These are phyloP conservation scores for Sanchytrium tribonematis DNA, from an alignment of 371 early-diverging fungal genomes.

Conservation along the genomic window DNA sequence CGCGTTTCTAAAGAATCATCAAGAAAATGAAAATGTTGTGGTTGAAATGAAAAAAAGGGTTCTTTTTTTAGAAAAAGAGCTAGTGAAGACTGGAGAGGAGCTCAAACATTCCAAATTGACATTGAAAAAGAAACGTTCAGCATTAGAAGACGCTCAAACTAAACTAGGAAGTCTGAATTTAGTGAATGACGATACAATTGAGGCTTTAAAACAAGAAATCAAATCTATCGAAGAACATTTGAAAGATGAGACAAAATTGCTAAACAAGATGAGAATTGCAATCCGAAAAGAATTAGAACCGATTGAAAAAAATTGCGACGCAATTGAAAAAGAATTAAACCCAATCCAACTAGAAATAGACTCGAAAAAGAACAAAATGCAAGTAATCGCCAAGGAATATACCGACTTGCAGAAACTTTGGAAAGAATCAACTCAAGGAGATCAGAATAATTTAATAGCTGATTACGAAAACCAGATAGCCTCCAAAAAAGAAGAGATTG, in stretches of 20 bases:
- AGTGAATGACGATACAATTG: neutral
- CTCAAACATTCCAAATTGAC: slow-evolving; percentile 5
- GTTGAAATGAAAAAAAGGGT: slow-evolving; percentile 26
- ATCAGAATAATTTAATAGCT: slow-evolving; percentile 1
- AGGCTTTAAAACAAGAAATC: neutral
- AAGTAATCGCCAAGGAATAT: neutral
- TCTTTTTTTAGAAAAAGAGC: slow-evolving; percentile 10
- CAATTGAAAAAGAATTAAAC: neutral
- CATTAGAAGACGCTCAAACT: no score
- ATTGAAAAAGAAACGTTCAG: neutral
- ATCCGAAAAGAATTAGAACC: neutral
- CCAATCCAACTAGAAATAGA: neutral
- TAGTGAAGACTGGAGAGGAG: slow-evolving; percentile 11
- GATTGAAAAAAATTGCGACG: neutral
- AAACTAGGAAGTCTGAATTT: neutral
- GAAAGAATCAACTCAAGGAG: neutral
- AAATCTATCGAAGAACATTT: neutral
- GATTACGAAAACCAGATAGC: slow-evolving; percentile 3
- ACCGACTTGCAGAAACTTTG: neutral
- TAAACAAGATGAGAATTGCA: neutral
- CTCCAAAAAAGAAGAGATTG: slow-evolving; percentile 4
- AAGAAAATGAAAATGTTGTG: slow-evolving; percentile 20
- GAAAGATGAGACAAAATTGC: neutral
- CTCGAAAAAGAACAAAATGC: neutral
- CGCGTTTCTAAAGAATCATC: neutral